Evolutionary conservation across 2,329 filamentous ascomycete species (phyloP), one percentile per base, ranked within the genome.

Genomic region (Sporothrix inflata): DNA sequence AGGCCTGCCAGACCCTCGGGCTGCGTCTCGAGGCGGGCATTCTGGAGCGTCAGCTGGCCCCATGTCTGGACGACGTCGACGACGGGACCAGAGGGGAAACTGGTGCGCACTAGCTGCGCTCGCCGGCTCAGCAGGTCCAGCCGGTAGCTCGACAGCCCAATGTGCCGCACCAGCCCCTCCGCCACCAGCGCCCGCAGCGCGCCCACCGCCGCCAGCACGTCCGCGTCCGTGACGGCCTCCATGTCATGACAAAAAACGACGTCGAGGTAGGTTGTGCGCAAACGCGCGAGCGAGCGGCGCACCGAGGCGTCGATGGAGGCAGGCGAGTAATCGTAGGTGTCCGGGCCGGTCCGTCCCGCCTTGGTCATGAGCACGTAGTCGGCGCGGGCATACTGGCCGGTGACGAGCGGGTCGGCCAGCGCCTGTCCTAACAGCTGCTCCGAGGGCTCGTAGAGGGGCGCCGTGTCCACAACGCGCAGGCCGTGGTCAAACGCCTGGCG

Each of bases 231-330:
- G 16, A 71, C 70, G 19, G 70, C 60, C 34, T 71, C 70, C 57
- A 71, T 71, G 51, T 71, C 70, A 19, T 71, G 70, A 30, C 70
- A 71, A 21, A 71, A 71, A 6, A 71, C 70, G 42, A 71, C 70
- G 38, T 71, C 70, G 19, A 71, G 61, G 24, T 67, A 71, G 4
- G 27, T 1, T 8, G 61, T 71, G 19, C 16, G n/a, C 9, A 71
- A 47, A 4, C 47, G 42, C 5, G 7, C 49, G 14, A 71, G 61
- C 3, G 70, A 71, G 3, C 61, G 60, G 1, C 24, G 49, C 16
- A 71, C 70, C 16, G 70, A 71, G 2, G 34, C 42, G 12, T 53
- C 24, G 0, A 71, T 34, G 1, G 34, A 19, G 1, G 24, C 61
- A 11, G 70, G 34, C 2, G 70, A 66, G 49, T 71, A 71, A 61